Evolutionary conservation across 768 basidiomycete species (phyloP).

Genomic region (Collybia nuda): DNA sequence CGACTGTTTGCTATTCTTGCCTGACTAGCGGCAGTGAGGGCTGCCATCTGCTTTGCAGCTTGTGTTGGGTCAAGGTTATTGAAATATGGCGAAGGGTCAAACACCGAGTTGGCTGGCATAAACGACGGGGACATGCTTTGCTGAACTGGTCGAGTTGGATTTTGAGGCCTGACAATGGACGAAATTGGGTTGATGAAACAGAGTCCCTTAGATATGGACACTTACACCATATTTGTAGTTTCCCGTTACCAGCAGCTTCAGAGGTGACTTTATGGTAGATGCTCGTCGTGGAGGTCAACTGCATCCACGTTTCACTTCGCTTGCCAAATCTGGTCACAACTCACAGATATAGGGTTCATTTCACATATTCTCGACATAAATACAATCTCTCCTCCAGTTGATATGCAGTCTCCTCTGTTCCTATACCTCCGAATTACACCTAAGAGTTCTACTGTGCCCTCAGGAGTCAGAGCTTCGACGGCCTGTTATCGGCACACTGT

Average conservation of each 20-base stretch:
- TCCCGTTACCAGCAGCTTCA: slow-evolving; percentile 8
- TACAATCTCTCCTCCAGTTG: too few species aligned
- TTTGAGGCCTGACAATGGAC: slow-evolving; percentile 23
- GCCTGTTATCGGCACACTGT: not conserved
- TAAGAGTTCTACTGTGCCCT: too few species aligned
- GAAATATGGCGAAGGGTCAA: slow-evolving; percentile 40
- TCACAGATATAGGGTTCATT: not conserved
- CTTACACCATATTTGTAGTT: slow-evolving; percentile 32
- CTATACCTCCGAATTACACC: not conserved
- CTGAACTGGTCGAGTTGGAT: slow-evolving; percentile 15
- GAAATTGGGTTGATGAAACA: slow-evolving; percentile 2
- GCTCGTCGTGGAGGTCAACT: not conserved
- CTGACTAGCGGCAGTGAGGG: slow-evolving; percentile 63
- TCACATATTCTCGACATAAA: not conserved
- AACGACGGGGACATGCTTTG: slow-evolving; percentile 30
- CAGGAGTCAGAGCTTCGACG: too few species aligned
- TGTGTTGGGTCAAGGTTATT: slow-evolving; percentile 61
- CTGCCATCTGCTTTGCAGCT: slow-evolving; percentile 81
- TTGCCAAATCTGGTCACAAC: slow-evolving; percentile 1
- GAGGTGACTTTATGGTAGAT: not conserved
- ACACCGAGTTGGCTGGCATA: slow-evolving; percentile 27
- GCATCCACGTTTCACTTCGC: not conserved
- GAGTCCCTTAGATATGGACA: slow-evolving; percentile 12
- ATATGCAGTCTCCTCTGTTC: not conserved
- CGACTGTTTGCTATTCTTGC: slow-evolving; percentile 57